Evolutionary conservation across 805 yeast species (phyloP).

Genomic region (Candida ovalis): DNA sequence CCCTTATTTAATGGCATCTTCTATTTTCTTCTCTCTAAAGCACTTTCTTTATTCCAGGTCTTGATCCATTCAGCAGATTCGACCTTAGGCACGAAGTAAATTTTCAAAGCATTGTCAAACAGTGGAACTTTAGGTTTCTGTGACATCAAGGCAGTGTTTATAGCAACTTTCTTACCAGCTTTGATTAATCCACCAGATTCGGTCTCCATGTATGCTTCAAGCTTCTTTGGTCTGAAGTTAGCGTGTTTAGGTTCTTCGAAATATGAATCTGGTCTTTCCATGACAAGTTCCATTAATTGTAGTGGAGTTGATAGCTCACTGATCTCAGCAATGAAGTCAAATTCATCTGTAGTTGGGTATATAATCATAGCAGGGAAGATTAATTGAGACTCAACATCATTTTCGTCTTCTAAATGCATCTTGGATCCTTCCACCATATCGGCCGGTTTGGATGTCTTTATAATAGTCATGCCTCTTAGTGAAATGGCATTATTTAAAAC

Average conservation of each 20-base stretch:
- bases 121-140: constrained; percentile 67
- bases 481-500: constrained; percentile 57
- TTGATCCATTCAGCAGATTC: constrained; percentile 63
- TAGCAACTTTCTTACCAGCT: constrained; percentile 70
- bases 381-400: constrained; percentile 72
- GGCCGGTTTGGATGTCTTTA: constrained; percentile 50
- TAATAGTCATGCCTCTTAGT: constrained; percentile 50
- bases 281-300: constrained; percentile 57
- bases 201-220: constrained; percentile 82
- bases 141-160: constrained; percentile 61
- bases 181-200: constrained; percentile 79
- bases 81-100: constrained; percentile 75
- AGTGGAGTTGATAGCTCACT: constrained; percentile 67
- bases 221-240: constrained; percentile 53
- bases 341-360: constrained; percentile 81
- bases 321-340: constrained; percentile 73
- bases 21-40: constrained; percentile 43
- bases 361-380: constrained; percentile 77
- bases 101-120: constrained; percentile 66
- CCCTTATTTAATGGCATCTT: background rate
- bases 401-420: constrained; percentile 56
- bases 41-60: constrained; percentile 60
- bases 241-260: constrained; percentile 58
- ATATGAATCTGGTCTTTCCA: constrained; percentile 68
- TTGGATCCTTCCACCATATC: constrained; percentile 52